A percentile compares a stretch with the other conserved stretches of the same genome.
Evolutionary conservation across 495 filamentous ascomycete genomes (phyloP).

Genomic region (Hypoxylon crocopeplum): DNA sequence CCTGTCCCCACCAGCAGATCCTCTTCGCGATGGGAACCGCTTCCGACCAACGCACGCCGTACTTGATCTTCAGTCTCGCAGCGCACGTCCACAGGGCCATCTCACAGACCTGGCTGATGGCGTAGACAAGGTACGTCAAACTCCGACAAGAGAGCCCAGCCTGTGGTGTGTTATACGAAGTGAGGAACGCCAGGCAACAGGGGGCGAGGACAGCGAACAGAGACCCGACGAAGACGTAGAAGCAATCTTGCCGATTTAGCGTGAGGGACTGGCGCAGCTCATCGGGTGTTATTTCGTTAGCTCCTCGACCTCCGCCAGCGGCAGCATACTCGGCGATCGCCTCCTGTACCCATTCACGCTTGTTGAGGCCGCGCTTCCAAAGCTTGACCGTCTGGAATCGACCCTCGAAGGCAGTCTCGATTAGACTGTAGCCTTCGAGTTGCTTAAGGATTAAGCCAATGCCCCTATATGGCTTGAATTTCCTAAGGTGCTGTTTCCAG

Average conservation of each 20-base stretch:
- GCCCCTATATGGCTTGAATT: constrained; percentile 11
- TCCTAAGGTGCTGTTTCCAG: constrained; percentile 15
- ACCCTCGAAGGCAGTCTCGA: constrained; percentile 36
- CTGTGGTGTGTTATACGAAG: constrained; percentile 50
- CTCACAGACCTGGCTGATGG: constrained; percentile 45
- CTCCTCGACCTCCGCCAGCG: not conserved
- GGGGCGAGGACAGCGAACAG: constrained; percentile 44
- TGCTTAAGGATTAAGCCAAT: constrained; percentile 14
- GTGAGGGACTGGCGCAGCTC: constrained; percentile 28
- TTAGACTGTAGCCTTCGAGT: constrained; percentile 33
- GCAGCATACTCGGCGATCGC: constrained; percentile 32
- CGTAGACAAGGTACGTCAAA: constrained; percentile 51
- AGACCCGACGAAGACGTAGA: constrained; percentile 39
- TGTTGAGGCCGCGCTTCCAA: constrained; percentile 42
- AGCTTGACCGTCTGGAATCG: constrained; percentile 39
- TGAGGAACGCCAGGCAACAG: constrained; percentile 47
- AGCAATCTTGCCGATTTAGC: constrained; percentile 31
- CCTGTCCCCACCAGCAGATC: constrained; percentile 39
- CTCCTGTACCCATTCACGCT: constrained; percentile 41
- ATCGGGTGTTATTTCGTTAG: not conserved
- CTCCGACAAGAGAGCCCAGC: constrained; percentile 52
- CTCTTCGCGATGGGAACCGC: constrained; percentile 27
- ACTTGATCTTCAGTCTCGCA: constrained; percentile 27
- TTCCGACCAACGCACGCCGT: constrained; percentile 34
- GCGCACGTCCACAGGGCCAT: constrained; percentile 42